phyloP scores from a whole-genome alignment of 1,284 basidiomycete genomes.

The Heterobasidion occidentale region DNA sequence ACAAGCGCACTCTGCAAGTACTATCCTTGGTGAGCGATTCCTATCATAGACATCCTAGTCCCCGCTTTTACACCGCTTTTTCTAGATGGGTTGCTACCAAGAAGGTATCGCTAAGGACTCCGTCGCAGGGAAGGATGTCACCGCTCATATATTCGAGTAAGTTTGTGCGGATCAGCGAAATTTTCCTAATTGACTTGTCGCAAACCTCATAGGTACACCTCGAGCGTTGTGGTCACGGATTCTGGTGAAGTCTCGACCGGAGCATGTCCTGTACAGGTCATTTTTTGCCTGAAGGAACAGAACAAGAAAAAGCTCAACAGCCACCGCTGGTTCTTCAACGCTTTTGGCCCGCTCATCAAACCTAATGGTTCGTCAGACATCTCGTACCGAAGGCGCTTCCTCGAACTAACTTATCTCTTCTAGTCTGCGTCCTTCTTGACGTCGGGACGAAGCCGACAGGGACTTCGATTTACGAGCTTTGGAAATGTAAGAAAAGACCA shows the following conservation, averaged over 20 bases:
- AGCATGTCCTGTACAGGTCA: slow-evolving; percentile 81
- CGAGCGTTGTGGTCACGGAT: slow-evolving; percentile 72
- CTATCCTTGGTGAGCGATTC: slow-evolving; percentile 50
- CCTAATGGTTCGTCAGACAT: slow-evolving; percentile 52
- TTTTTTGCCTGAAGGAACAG: slow-evolving; percentile 93
- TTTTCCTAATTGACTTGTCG: neutral
- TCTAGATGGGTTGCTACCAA: slow-evolving; percentile 91
- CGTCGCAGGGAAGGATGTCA: slow-evolving; percentile 87
- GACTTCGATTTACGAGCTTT: slow-evolving; percentile 92
- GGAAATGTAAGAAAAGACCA: slow-evolving; percentile 61
- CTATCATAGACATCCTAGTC: neutral
- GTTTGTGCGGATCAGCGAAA: slow-evolving; percentile 11
- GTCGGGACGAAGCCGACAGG: slow-evolving; percentile 93
- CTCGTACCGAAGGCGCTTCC: neutral
- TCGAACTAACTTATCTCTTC: neutral
- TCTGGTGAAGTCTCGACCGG: slow-evolving; percentile 83
- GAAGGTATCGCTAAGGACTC: slow-evolving; percentile 94
- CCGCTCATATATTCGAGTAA: slow-evolving; percentile 90
- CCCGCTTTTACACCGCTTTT: neutral
- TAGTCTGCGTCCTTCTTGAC: slow-evolving; percentile 82
- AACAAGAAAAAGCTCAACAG: slow-evolving; percentile 95
- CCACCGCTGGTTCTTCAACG: slow-evolving; percentile 97
- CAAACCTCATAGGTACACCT: slow-evolving; percentile 56
- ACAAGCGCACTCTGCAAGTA: slow-evolving; percentile 81
- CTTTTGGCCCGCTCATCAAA: slow-evolving; percentile 81